A percentile compares a stretch with the other conserved stretches of the same genome.
Evolutionary conservation across 768 basidiomycete genomes (phyloP).

Genomic region (Mycena indigotica): DNA sequence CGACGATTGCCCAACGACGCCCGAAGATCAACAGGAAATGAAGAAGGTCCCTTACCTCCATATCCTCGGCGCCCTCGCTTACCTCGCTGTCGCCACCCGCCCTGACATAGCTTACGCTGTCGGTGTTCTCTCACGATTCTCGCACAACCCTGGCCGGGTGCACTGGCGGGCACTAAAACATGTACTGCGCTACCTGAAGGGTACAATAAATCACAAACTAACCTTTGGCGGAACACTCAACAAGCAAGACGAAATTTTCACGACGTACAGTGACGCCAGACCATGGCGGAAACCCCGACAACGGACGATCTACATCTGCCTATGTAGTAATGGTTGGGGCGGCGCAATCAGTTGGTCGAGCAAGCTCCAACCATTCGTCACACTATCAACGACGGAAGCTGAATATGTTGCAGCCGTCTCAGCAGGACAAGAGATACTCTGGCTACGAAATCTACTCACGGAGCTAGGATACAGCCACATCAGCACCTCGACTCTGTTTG

Average conservation of each 20-base stretch:
- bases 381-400: slow-evolving; percentile 43
- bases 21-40: slow-evolving; percentile 3
- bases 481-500: slow-evolving; percentile 27
- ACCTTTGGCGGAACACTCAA: background rate
- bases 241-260: slow-evolving; percentile 25
- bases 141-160: slow-evolving; percentile 14
- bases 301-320: slow-evolving; percentile 40
- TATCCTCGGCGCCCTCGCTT: background rate
- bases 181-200: slow-evolving; percentile 22
- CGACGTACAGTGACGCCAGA: slow-evolving; percentile 33
- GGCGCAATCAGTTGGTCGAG: slow-evolving; percentile 42
- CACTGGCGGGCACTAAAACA: slow-evolving; percentile 29
- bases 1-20: background rate
- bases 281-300: slow-evolving; percentile 35
- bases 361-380: slow-evolving; percentile 40
- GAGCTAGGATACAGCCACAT: slow-evolving; percentile 23
- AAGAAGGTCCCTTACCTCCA: slow-evolving; percentile 1
- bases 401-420: slow-evolving; percentile 38
- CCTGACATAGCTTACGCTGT: slow-evolving; percentile 9
- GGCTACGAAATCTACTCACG: slow-evolving; percentile 34
- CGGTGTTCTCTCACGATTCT: slow-evolving; percentile 19
- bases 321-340: slow-evolving; percentile 32
- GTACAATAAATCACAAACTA: slow-evolving; percentile 9
- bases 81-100: slow-evolving; percentile 2
- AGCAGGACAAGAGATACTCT: slow-evolving; percentile 30